Percentiles rank a stretch among this genome's conserved stretches.
Evolutionary conservation across 2,329 filamentous ascomycete genomes (phyloP).

Genomic region (Incumbomyces delicatus): DNA sequence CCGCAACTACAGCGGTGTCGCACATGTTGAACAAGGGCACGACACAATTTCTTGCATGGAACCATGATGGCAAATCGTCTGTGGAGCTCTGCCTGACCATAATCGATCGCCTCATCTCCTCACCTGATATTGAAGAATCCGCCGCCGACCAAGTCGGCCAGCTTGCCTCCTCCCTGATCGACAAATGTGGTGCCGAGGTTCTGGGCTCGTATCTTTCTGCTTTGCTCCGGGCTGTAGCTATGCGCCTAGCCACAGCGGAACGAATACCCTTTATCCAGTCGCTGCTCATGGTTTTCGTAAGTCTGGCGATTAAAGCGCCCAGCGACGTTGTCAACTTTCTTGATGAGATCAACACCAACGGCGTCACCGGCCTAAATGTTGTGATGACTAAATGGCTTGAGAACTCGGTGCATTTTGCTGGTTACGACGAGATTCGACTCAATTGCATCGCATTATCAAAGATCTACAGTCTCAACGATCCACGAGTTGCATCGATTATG

Average conservation of each 20-base stretch:
- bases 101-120: conserved; percentile 72
- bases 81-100: conserved; percentile 84
- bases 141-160: conserved; percentile 93
- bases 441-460: conserved; percentile 93
- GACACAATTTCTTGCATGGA: conserved; percentile 81
- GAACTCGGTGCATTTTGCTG: conserved; percentile 94
- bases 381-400: conserved; percentile 94
- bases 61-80: conserved; percentile 68
- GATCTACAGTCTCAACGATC: conserved; percentile 77
- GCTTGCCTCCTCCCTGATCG: conserved; percentile 85
- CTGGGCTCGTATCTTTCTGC: conserved; percentile 84
- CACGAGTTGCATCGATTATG: conserved; percentile 64
- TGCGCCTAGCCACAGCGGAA: conserved; percentile 69
- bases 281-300: conserved; percentile 86
- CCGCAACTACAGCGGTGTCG: conserved; percentile 76
- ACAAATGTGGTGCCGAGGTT: conserved; percentile 84
- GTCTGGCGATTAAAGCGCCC: conserved; percentile 73
- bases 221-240: conserved; percentile 79
- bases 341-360: conserved; percentile 68
- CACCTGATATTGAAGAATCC: conserved; percentile 77
- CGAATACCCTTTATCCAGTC: conserved; percentile 90
- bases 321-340: conserved; percentile 89
- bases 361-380: conserved; percentile 68
- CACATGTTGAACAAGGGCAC: conserved; percentile 85
- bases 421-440: conserved; percentile 92